Evolutionary conservation across 208 protist genomes (phyloP).

Genomic region (Trypanosoma vivax): DNA sequence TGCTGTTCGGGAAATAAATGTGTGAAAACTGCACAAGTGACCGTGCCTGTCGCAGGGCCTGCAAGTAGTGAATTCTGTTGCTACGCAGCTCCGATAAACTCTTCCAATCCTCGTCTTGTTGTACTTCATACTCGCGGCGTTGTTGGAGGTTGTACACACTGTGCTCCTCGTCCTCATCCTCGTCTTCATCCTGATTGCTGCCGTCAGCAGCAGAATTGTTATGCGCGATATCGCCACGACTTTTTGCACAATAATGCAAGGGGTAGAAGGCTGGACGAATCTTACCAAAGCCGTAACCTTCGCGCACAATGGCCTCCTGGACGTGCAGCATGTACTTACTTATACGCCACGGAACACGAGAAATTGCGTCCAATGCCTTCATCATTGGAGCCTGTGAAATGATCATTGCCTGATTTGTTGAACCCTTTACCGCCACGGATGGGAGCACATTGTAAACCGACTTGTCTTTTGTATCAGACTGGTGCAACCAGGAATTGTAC

Average conservation of each 20-base stretch:
- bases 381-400: slow-evolving; percentile 90
- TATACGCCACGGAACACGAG: slow-evolving; percentile 87
- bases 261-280: slow-evolving; percentile 86
- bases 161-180: slow-evolving; percentile 23
- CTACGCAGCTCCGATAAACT: slow-evolving; percentile 74
- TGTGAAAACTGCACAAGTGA: slow-evolving; percentile 87
- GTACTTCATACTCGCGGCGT: slow-evolving; percentile 48
- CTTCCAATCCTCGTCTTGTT: slow-evolving; percentile 78
- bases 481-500: slow-evolving; percentile 85
- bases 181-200: slow-evolving; percentile 12
- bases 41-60: slow-evolving; percentile 84
- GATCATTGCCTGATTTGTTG: slow-evolving; percentile 88
- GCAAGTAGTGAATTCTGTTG: slow-evolving; percentile 85
- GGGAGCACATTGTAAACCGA: slow-evolving; percentile 88
- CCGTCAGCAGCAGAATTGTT: background rate
- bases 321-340: slow-evolving; percentile 92
- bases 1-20: slow-evolving; percentile 97
- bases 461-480: slow-evolving; percentile 86
- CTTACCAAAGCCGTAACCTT: slow-evolving; percentile 90
- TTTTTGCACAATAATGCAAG: slow-evolving; percentile 71
- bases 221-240: slow-evolving; percentile 49
- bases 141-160: slow-evolving; percentile 66
- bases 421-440: slow-evolving; percentile 80
- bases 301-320: slow-evolving; percentile 86
- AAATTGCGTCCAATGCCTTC: slow-evolving; percentile 86